These are phyloP conservation scores for Talaromyces pinophilus DNA, from an alignment of 2,329 filamentous ascomycete species.

Conservation along the genomic window DNA sequence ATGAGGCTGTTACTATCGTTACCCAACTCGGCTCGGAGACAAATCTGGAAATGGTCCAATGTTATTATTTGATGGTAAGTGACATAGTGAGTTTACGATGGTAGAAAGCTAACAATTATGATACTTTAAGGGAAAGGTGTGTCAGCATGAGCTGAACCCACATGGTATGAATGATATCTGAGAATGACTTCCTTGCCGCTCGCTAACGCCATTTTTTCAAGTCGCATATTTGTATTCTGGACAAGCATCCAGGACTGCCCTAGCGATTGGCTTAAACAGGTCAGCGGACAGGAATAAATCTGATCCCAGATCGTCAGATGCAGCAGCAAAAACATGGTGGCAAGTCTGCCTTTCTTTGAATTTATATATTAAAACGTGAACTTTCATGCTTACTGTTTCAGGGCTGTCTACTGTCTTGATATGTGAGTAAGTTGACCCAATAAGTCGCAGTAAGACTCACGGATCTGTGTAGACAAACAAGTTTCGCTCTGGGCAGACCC, in stretches of 20 bases:
- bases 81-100: too few species aligned
- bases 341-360: not conserved
- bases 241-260: not conserved
- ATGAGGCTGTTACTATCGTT: not conserved
- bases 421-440: not conserved
- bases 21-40: not conserved
- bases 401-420: not conserved
- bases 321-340: not conserved
- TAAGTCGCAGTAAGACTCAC: too few species aligned
- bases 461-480: not conserved
- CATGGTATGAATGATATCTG: not conserved
- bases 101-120: too few species aligned
- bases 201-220: not conserved
- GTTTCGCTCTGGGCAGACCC: not conserved
- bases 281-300: not conserved
- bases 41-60: not conserved
- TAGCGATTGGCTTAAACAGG: not conserved
- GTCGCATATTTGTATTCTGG: not conserved
- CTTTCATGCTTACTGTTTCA: not conserved
- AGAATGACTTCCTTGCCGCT: too few species aligned
- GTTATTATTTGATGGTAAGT: not conserved
- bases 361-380: too few species aligned
- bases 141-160: not conserved
- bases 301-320: not conserved
- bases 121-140: not conserved